Percentiles rank a stretch among this genome's conserved stretches.
Evolutionary conservation across 257 asterid species (phyloP).

Genomic region (Scutellaria minor): DNA sequence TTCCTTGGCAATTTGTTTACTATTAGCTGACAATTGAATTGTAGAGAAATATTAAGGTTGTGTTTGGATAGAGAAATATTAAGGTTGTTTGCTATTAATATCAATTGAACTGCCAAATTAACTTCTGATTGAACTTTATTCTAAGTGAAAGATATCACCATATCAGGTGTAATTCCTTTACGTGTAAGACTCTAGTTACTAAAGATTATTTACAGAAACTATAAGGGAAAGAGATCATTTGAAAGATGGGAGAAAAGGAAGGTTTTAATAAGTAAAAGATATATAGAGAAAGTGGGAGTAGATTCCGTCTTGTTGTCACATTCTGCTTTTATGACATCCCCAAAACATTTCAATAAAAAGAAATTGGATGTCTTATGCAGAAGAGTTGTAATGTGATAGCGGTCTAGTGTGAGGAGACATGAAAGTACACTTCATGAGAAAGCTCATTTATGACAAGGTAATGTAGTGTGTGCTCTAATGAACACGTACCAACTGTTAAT

Average conservation of each 20-base stretch:
- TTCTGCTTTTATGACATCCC: slow-evolving; percentile 33
- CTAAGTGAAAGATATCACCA: no score
- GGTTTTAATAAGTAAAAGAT: neutral
- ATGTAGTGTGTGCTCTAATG: slow-evolving; percentile 33
- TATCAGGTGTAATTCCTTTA: no score
- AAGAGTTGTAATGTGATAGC: slow-evolving; percentile 39
- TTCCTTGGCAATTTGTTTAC: neutral
- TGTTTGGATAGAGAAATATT: no score
- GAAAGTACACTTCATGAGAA: slow-evolving; percentile 37
- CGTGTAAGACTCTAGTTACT: neutral
- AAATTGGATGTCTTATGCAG: slow-evolving; percentile 39
- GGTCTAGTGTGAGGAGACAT: slow-evolving; percentile 40
- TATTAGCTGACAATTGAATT: neutral
- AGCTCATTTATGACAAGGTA: slow-evolving; percentile 38
- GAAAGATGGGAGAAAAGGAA: neutral
- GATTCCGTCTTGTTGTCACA: neutral
- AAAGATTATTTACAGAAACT: no score
- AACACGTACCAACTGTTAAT: slow-evolving; percentile 24
- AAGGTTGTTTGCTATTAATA: no score
- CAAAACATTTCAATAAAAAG: slow-evolving; percentile 28
- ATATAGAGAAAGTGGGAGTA: neutral
- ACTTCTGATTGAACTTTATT: no score
- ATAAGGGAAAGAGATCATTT: neutral
- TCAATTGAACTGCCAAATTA: no score
- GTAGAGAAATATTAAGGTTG: no score